These are phyloP conservation scores for Nyctanthes arbortristis DNA, from an alignment of 257 asterid genomes.

Conservation along the genomic window DNA sequence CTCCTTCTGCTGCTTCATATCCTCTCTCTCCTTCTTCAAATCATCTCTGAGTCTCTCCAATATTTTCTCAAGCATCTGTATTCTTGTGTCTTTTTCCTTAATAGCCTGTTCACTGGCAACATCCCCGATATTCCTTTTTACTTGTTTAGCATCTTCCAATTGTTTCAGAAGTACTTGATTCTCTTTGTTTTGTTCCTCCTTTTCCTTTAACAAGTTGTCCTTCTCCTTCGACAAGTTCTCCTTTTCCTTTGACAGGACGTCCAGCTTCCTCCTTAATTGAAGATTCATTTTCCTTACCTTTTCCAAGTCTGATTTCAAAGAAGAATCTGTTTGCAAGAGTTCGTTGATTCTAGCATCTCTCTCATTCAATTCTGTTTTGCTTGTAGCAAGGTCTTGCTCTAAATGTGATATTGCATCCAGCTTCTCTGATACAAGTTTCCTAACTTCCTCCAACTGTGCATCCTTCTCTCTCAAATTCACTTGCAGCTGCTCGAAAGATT, in stretches of 20 bases:
- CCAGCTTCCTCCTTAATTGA: constrained; percentile 46
- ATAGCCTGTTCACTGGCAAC: constrained; percentile 62
- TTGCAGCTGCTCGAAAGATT: constrained; percentile 64
- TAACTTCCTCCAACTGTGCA: constrained; percentile 57
- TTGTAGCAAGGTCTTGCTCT: constrained; percentile 69
- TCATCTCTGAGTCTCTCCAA: constrained; percentile 68
- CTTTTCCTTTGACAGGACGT: constrained; percentile 61
- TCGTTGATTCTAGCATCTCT: constrained; percentile 63
- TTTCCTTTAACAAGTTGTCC: no score
- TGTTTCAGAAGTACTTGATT: constrained; percentile 62
- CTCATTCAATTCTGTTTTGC: constrained; percentile 60
- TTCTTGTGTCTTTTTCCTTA: constrained; percentile 67
- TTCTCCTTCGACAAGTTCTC: no score
- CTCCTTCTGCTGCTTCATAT: constrained; percentile 53
- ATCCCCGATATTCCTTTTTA: constrained; percentile 51
- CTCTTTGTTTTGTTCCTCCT: constrained; percentile 69
- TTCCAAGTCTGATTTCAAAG: constrained; percentile 57
- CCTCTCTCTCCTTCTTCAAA: constrained; percentile 46
- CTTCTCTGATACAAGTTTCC: constrained; percentile 57
- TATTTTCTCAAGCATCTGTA: constrained; percentile 71
- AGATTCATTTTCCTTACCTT: constrained; percentile 28
- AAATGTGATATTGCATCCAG: constrained; percentile 51
- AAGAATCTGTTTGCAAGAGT: constrained; percentile 56
- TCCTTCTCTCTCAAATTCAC: constrained; percentile 63
- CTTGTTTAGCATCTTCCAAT: constrained; percentile 70